phyloP scores from a whole-genome alignment of 2,329 filamentous ascomycete genomes.

The Truncatella angustata region DNA sequence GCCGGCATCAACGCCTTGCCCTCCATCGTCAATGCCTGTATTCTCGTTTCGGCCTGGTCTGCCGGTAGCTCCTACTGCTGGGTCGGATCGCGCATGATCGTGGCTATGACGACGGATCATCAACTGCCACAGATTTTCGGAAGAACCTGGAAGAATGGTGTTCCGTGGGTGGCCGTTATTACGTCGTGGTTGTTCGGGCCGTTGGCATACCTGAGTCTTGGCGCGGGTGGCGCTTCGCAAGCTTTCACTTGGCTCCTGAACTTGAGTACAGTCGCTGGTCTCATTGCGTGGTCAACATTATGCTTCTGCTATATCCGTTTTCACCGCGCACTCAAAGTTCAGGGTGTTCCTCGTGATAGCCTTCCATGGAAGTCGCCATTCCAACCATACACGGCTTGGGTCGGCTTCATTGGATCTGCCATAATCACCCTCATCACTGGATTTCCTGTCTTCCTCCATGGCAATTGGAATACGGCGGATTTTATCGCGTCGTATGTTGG shows the following conservation, averaged over 20 bases:
- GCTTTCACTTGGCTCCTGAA: conserved; percentile 19
- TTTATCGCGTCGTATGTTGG: conserved; percentile 39
- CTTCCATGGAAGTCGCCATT: conserved; percentile 12
- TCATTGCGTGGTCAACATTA: conserved; percentile 14
- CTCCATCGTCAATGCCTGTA: conserved; percentile 49
- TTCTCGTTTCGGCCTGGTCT: conserved; percentile 36
- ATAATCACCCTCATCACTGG: conserved; percentile 23
- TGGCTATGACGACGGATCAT: conserved; percentile 15
- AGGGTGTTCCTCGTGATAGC: conserved; percentile 9
- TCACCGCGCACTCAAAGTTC: conserved; percentile 11
- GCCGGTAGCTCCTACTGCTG: conserved; percentile 40
- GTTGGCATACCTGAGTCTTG: conserved; percentile 36
- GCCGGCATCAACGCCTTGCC: conserved; percentile 61
- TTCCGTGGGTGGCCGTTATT: conserved; percentile 42
- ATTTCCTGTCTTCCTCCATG: conserved; percentile 26
- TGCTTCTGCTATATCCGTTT: conserved; percentile 15
- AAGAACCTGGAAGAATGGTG: conserved; percentile 35
- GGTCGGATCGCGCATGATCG: conserved; percentile 27
- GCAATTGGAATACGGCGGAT: conserved; percentile 22
- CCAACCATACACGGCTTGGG: conserved; percentile 14
- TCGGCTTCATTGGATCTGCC: conserved; percentile 13
- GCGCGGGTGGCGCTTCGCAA: conserved; percentile 13
- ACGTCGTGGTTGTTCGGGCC: conserved; percentile 35
- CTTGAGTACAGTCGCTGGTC: conserved; percentile 12
- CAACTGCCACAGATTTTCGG: conserved; percentile 34